Base-by-base conservation (phyloP, 441 rosid species). In the Monsonia emarginata region DNA sequence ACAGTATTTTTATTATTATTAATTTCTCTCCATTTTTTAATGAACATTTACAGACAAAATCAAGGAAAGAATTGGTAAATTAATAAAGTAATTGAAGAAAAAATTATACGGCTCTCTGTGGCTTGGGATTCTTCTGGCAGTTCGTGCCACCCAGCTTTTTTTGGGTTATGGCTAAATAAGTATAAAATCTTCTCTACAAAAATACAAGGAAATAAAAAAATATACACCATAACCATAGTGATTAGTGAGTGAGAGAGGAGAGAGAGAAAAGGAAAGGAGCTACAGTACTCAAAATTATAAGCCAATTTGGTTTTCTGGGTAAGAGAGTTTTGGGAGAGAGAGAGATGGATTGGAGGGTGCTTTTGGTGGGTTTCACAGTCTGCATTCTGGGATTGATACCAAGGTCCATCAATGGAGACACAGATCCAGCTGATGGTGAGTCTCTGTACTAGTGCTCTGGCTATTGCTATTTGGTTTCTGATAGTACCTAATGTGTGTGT, bases 341-440 rank as follows among this genome's bases (percentile, higher is more conserved):
- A 50, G 57, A 4, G 11, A 50, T 50, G 57, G 57, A 50, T 50
- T 50, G 57, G 57, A 50, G 57, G 57, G 57, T 50, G 24, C 46
- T 40, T 1, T 19, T 50, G 25, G 25, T 50, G 52, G 52, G 22
- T 19, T 50, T 19, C 52, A 44, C 52, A n/a, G 26, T 50, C 26
- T 50, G 57, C 57, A 50, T 50, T 50, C 11, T 50, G 57, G 57
- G 57, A 0, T 19, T 50, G 7, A 50, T 11, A 19, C 57, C 57
- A 50, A 1, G 25, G 3, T 50, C 2, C 57, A 50, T 50, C 25
- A 50, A 50, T 50, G 57, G 57, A 50, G 57, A 50, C 25, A 50
- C 57, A 50, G 57, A 50, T 50, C 57, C 57, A 50, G 57, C 11
- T 18, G 57, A 50, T 50, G 57, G 57, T 50, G 10, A 19, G 57